Conservation (phyloP, 129 eudicot genomes). For the Scalesia atractyloides region DNA sequence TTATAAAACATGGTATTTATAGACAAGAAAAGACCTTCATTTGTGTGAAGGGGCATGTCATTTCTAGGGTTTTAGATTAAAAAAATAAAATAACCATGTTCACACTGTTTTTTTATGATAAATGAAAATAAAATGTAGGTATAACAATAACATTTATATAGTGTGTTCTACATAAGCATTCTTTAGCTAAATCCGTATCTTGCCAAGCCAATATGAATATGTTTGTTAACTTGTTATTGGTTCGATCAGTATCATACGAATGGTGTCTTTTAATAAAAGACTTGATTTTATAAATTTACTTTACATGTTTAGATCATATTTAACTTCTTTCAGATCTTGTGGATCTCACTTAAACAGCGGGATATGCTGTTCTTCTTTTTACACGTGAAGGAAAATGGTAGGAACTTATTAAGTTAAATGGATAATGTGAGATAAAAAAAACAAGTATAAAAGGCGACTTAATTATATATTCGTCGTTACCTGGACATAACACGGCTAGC, state of each 20-base stretch:
- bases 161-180: not conserved
- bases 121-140: not conserved
- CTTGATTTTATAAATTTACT: not conserved
- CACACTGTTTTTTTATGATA: not conserved
- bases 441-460: not conserved
- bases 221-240: not conserved
- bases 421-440: not conserved
- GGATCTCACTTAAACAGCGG: not conserved
- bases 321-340: not conserved
- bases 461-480: not conserved
- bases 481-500: not conserved
- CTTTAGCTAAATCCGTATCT: not conserved
- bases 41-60: slow-evolving; percentile 7
- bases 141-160: not conserved
- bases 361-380: not conserved
- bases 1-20: slow-evolving; percentile 24
- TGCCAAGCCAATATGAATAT: not conserved
- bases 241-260: not conserved
- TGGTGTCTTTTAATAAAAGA: too few species aligned
- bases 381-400: not conserved
- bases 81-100: not conserved
- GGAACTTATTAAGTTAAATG: not conserved
- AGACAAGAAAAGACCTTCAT: slow-evolving; percentile 17
- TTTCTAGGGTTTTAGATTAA: not conserved
- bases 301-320: not conserved